Evolutionary conservation across 2,329 filamentous ascomycete species (phyloP).

Genomic region (Aspergillus clavatus): DNA sequence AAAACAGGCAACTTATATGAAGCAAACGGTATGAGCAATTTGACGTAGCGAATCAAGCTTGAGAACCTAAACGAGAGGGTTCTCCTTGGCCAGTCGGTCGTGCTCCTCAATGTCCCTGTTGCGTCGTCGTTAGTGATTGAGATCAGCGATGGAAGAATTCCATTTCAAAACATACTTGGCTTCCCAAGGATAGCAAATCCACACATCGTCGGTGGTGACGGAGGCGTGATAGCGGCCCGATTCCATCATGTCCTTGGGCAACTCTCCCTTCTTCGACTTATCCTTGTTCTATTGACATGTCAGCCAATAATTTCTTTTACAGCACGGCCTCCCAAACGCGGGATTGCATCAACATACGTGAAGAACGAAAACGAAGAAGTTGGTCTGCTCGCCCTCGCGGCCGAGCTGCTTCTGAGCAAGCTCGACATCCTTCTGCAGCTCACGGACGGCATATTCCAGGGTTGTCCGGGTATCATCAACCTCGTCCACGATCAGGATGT

Average conservation of each 20-base stretch:
- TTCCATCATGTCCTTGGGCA: slow-evolving; percentile 73
- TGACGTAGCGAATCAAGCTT: background rate
- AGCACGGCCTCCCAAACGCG: background rate
- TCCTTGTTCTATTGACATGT: slow-evolving; percentile 72
- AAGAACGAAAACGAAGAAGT: slow-evolving; percentile 91
- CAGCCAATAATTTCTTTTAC: slow-evolving; percentile 4
- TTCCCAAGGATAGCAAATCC: slow-evolving; percentile 99
- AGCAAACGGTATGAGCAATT: background rate
- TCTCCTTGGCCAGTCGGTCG: slow-evolving; percentile 61
- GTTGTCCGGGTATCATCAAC: slow-evolving; percentile 94
- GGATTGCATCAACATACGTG: slow-evolving; percentile 58
- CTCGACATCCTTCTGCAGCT: slow-evolving; percentile 93
- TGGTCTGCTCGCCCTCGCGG: slow-evolving; percentile 65
- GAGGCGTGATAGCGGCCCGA: slow-evolving; percentile 76
- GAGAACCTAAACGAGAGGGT: slow-evolving; percentile 27
- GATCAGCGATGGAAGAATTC: background rate
- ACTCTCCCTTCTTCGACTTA: slow-evolving; percentile 84
- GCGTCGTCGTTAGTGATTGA: slow-evolving; percentile 17
- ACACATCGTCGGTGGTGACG: slow-evolving; percentile 83
- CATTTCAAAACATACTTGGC: slow-evolving; percentile 55
- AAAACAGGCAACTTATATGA: background rate
- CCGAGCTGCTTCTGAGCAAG: slow-evolving; percentile 69
- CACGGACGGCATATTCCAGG: slow-evolving; percentile 86
- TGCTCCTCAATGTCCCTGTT: slow-evolving; percentile 82
- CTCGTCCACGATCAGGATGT: slow-evolving; percentile 88